Evolutionary conservation across 129 eudicot species (phyloP), one percentile per base, ranked within the genome.

Genomic region (Flaveria brownii): DNA sequence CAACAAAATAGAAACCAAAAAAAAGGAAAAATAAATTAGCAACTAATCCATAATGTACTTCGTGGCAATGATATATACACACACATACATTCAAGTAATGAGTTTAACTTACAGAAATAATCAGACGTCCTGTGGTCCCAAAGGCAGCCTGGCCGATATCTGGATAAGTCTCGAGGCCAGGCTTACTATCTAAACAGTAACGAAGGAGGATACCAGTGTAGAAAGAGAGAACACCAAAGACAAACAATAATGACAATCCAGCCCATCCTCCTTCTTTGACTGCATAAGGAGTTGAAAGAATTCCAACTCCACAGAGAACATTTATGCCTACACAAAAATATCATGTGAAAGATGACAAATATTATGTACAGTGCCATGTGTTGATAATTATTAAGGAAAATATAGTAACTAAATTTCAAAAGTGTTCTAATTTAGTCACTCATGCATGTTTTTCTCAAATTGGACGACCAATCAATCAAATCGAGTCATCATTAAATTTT

Each of bases 71-170:
- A 17, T 52, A 52, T n/a, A 15, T 23, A 52, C n/a, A 52, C 22
- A 52, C 6, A n/a, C 59, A n/a, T 14, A 3, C 6, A 16, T 14
- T 52, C 8, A 52, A 15, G n/a, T 17, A 9, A 41, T 30, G 51
- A 66, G 51, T 51, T 64, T 15, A 43, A 86, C 97, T 70, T 87
- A 93, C 98, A 6, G 97, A 90, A 50, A 93, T 87, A 46, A 73
- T 76, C 45, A 88, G 2, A 56, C 98, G 92, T 12, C 98, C 98
- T 1, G 25, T 22, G 36, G 87, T 85, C 65, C 98, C 98, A 71
- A 93, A 90, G 23, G 98, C 97, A 71, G 98, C 98, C 67, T 93
- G 98, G 56, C 98, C 98, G 66, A 93, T 88, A 72, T 93, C 97
- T 15, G 98, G 98, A 75, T 93, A 93, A 54, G 98, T 93, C 77